Evolutionary conservation across 345 rosid genomes (phyloP), one percentile per base, ranked within the genome.

Genomic region (Eucalyptus erythrocorys): DNA sequence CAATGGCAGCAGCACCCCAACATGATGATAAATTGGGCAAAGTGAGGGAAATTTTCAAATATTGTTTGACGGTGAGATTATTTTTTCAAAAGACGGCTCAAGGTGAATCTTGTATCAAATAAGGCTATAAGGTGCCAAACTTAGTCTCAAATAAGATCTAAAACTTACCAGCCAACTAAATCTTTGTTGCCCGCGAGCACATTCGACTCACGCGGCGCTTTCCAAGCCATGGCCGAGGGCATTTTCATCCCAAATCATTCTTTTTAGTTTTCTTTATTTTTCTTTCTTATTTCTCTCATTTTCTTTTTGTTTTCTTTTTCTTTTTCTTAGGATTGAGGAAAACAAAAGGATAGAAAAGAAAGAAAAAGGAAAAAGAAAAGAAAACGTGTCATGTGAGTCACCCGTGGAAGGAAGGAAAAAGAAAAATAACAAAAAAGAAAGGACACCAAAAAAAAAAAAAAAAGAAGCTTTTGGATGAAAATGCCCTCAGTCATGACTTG

Each of bases 291-390:
- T 24, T 24, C 30, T 24, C 13, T 24, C 12, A 24, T 55, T 55
- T 24, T 16, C 55, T 6, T 50, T 50, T 17, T 6, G 9, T 8
- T 51, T 21, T 53, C 26, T 8, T 50, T 50, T 50, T 50, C 8
- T 6, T 53, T 53, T 53, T 53, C 57, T 53, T 53, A 0, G 0
- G 11, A 53, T 2, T 0, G 6, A 5, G 13, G 13, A 55, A 55
- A 55, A 24, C 1, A 9, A 24, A 55, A 53, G 21, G 26, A 21
- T 50, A 21, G 11, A 53, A 26, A 57, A 57, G 30, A 57, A 10
- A 57, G n/a, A 57, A 57, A 10, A 57, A 57, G 3, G 10, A 26
- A 57, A 26, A 57, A 10, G 1, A 10, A 57, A 57, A 57, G n/a
- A 26, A 57, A 57, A 26, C 2, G 64, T 26, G n/a, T 27, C 34